These are phyloP conservation scores for Ceratocystis harringtonii DNA, from an alignment of 2,329 filamentous ascomycete genomes.

Conservation along the genomic window DNA sequence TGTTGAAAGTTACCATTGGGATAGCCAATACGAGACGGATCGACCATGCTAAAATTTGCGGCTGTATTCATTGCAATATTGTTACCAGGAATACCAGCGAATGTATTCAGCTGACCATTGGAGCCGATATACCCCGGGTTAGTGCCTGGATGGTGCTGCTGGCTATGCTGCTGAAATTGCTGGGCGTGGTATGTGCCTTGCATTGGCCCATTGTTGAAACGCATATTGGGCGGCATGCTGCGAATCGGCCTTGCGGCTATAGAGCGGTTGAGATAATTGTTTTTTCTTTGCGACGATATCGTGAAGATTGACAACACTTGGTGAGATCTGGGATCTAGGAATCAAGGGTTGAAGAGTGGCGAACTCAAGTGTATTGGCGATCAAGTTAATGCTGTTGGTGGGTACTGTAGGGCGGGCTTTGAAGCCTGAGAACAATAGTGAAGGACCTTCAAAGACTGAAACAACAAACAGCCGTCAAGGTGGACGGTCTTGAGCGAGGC, in stretches of 20 bases:
- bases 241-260: slow-evolving; percentile 10
- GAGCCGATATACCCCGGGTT: slow-evolving; percentile 59
- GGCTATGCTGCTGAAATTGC: slow-evolving; percentile 38
- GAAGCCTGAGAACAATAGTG: neutral
- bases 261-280: neutral
- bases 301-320: slow-evolving; percentile 2
- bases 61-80: slow-evolving; percentile 43
- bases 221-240: slow-evolving; percentile 19
- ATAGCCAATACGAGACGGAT: slow-evolving; percentile 17
- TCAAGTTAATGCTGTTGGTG: neutral
- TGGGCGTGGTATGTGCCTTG: slow-evolving; percentile 29
- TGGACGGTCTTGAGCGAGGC: neutral
- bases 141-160: slow-evolving; percentile 37
- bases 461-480: neutral
- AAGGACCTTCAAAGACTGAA: neutral
- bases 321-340: neutral
- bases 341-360: neutral
- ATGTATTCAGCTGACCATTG: slow-evolving; percentile 53
- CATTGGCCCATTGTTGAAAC: slow-evolving; percentile 34
- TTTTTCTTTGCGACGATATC: slow-evolving; percentile 6
- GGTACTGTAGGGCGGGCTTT: neutral
- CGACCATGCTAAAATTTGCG: slow-evolving; percentile 30
- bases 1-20: slow-evolving; percentile 30
- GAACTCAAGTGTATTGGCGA: neutral
- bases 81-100: slow-evolving; percentile 39